Evolutionary conservation across 768 basidiomycete genomes (phyloP).

Genomic region (Russula abietina): DNA sequence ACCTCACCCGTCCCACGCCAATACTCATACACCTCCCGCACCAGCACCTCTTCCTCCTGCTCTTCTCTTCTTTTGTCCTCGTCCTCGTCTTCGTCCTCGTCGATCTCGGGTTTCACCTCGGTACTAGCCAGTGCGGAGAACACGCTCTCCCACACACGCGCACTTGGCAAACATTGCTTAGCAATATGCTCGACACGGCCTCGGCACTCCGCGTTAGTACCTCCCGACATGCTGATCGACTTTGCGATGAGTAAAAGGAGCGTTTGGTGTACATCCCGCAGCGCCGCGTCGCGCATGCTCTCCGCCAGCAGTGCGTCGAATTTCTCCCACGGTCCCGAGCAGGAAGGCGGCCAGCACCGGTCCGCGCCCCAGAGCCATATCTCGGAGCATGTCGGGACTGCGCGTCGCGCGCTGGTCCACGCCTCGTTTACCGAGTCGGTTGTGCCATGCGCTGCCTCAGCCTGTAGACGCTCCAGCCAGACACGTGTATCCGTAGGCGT

Average conservation of each 20-base stretch:
- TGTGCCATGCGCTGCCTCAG: constrained; percentile 34
- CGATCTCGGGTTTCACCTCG: neutral
- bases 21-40: constrained; percentile 36
- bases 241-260: constrained; percentile 44
- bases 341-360: constrained; percentile 1
- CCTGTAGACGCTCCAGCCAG: constrained; percentile 49
- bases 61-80: neutral
- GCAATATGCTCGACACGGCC: constrained; percentile 38
- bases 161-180: constrained; percentile 39
- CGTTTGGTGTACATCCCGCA: constrained; percentile 37
- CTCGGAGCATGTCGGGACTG: constrained; percentile 33
- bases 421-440: constrained; percentile 30
- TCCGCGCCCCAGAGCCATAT: constrained; percentile 55
- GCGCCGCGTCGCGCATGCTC: constrained; percentile 19
- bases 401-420: constrained; percentile 44
- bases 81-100: neutral
- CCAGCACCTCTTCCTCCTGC: constrained; percentile 23
- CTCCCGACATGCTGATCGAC: constrained; percentile 25
- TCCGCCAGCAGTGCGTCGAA: constrained; percentile 17
- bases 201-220: constrained; percentile 24
- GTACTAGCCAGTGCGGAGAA: constrained; percentile 32
- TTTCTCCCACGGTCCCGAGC: constrained; percentile 5
- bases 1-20: constrained; percentile 40
- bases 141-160: constrained; percentile 39
- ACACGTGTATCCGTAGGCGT: constrained; percentile 37